phyloP scores from a whole-genome alignment of 495 filamentous ascomycete species.

The Xylaria telfairii region DNA sequence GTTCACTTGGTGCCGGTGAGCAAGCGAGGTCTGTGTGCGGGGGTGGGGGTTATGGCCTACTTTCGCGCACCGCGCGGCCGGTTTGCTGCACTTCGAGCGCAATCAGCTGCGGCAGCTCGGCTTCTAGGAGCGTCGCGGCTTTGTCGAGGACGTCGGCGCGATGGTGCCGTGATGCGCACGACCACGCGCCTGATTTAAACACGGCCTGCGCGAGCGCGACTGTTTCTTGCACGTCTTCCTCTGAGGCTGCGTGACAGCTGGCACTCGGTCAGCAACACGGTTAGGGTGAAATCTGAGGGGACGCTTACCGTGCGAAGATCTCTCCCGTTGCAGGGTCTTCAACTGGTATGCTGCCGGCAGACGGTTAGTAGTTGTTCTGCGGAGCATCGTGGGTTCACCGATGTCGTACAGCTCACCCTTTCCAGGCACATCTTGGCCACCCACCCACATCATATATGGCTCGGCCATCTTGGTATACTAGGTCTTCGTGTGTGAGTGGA shows the following conservation, averaged over 20 bases:
- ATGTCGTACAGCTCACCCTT: constrained; percentile 33
- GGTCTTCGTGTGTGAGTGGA: not conserved
- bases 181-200: constrained; percentile 65
- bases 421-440: constrained; percentile 34
- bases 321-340: constrained; percentile 46
- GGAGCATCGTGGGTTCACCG: not conserved
- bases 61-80: constrained; percentile 67
- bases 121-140: constrained; percentile 57
- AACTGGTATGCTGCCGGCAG: constrained; percentile 38
- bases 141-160: constrained; percentile 64
- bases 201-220: constrained; percentile 51
- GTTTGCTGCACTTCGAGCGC: constrained; percentile 66
- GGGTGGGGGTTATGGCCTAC: not conserved
- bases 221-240: constrained; percentile 52
- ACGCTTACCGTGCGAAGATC: constrained; percentile 43
- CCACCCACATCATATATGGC: constrained; percentile 41
- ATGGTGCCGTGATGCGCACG: constrained; percentile 56
- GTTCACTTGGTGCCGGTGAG: constrained; percentile 47
- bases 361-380: not conserved
- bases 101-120: constrained; percentile 57
- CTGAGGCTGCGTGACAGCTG: constrained; percentile 59
- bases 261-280: constrained; percentile 26
- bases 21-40: not conserved
- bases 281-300: too few relatives aligned
- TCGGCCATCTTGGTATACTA: constrained; percentile 19